Evolutionary conservation across 2,329 filamentous ascomycete genomes (phyloP).

Genomic region (Aspergillus vadensis): DNA sequence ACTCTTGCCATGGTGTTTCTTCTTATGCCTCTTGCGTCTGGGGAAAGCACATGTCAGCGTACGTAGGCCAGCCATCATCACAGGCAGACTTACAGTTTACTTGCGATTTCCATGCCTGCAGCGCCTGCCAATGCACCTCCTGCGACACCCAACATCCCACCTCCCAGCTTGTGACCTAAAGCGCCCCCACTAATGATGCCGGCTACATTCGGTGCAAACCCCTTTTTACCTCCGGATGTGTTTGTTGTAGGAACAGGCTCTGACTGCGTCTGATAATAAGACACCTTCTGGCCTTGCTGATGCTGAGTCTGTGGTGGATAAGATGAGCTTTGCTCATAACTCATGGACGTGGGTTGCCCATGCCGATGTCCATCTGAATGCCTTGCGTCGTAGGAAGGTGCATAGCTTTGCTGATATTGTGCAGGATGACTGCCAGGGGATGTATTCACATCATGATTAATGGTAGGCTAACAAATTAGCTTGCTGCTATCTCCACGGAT

Average conservation of each 20-base stretch:
- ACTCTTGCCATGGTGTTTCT: slow-evolving; percentile 27
- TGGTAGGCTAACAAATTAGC: slow-evolving; percentile 15
- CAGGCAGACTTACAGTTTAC: slow-evolving; percentile 29
- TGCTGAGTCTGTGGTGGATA: slow-evolving; percentile 31
- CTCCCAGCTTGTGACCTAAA: slow-evolving; percentile 39
- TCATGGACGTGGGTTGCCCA: slow-evolving; percentile 23
- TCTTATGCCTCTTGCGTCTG: slow-evolving; percentile 31
- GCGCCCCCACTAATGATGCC: slow-evolving; percentile 43
- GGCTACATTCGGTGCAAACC: slow-evolving; percentile 39
- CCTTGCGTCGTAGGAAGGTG: slow-evolving; percentile 13
- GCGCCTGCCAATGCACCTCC: slow-evolving; percentile 39
- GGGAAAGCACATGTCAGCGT: slow-evolving; percentile 11
- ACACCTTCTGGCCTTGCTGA: slow-evolving; percentile 31
- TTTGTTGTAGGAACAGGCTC: slow-evolving; percentile 17
- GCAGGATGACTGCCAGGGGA: slow-evolving; percentile 23
- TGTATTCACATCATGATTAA: slow-evolving; percentile 21
- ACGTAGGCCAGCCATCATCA: background rate
- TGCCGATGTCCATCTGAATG: slow-evolving; percentile 23
- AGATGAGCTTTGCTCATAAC: slow-evolving; percentile 28
- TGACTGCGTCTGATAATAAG: slow-evolving; percentile 34
- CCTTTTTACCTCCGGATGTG: slow-evolving; percentile 35
- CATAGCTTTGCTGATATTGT: slow-evolving; percentile 21
- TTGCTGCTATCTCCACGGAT: background rate
- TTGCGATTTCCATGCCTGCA: slow-evolving; percentile 33
- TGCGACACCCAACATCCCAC: slow-evolving; percentile 34